Base-by-base conservation (phyloP, 768 basidiomycete genomes). In the Pseudohyphozyma bogoriensis region DNA sequence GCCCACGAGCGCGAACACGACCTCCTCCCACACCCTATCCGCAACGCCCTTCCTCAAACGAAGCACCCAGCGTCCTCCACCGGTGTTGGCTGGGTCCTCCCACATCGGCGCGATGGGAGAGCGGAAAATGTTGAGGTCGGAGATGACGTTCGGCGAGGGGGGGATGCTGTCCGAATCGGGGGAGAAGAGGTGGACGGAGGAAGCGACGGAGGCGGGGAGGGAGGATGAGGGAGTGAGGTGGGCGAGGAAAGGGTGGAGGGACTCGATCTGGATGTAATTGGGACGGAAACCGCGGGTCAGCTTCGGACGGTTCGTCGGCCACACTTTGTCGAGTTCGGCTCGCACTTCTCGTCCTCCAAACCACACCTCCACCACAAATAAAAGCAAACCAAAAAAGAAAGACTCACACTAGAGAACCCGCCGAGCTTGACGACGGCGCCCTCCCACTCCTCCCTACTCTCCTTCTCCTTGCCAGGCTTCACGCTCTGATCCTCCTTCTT, bases 201-300 rank as follows among this genome's bases (percentile, higher is more conserved):
- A 50, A 51, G 62, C 33, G 26, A 56, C 33, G 4, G 65, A 93
- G 9, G 91, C 86, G 15, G 82, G 79, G 29, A 96, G 80, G 16
- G 81, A 79, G 2, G 88, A 90, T 2, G 92, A 90, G 0, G 88
- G 83, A 8, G 84, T 79, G 31, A 97, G 80, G 73, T 96, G 93
- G 6, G 91, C 90, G 79, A 88, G 87, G 60, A 97, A 77, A 28
- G 89, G 85, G 85, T 92, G 93, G 74, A 91, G 95, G 39, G 89
- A 92, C 76, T 96, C 93, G 55, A 89, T 87, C 85, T 90, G 70
- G n/a, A n/a, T n/a, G n/a, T n/a, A n/a, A n/a, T n/a, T n/a, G n/a
- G n/a, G n/a, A n/a, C n/a, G n/a, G n/a, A n/a, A n/a, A n/a, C n/a
- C n/a, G n/a, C n/a, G n/a, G n/a, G n/a, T n/a, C n/a, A n/a, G n/a